These are phyloP conservation scores for Brassica nigra DNA, from an alignment of 345 rosid genomes.

Conservation along the genomic window DNA sequence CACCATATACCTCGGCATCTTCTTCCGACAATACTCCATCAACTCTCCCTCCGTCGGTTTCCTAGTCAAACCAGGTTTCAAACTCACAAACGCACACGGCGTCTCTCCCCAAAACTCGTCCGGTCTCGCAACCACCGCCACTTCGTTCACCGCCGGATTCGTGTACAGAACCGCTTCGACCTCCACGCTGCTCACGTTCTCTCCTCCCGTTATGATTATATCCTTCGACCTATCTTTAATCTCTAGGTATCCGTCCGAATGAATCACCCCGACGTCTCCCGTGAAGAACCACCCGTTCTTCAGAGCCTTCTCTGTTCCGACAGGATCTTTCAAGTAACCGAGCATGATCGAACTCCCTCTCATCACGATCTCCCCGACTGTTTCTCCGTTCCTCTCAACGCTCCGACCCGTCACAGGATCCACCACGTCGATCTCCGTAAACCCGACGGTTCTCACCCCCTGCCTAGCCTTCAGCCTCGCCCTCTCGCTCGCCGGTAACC, in stretches of 20 bases:
- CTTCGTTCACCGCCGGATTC: conserved; percentile 70
- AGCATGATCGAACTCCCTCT: conserved; percentile 73
- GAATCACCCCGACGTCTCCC: conserved; percentile 77
- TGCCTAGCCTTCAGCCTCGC: conserved; percentile 72
- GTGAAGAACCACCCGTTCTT: conserved; percentile 67
- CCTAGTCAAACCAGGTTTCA: conserved; percentile 47
- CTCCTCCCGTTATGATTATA: conserved; percentile 82
- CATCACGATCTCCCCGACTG: conserved; percentile 67
- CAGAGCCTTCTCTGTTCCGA: conserved; percentile 53
- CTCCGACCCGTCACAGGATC: conserved; percentile 51
- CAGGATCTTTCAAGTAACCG: conserved; percentile 71
- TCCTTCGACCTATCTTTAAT: conserved; percentile 79
- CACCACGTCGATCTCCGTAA: conserved; percentile 58
- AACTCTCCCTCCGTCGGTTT: conserved; percentile 40
- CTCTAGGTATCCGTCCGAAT: conserved; percentile 66
- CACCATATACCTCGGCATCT: conserved; percentile 64
- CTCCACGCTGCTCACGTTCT: conserved; percentile 78
- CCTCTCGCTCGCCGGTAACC: conserved; percentile 56
- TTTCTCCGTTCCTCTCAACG: conserved; percentile 64
- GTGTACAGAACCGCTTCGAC: conserved; percentile 68
- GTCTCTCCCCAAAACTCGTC: conserved; percentile 86
- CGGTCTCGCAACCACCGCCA: conserved; percentile 81
- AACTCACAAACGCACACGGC: conserved; percentile 63
- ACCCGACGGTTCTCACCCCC: conserved; percentile 58
- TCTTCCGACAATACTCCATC: conserved; percentile 48